phyloP scores from a whole-genome alignment of 1,139 yeast genomes.

The Debaryomycetaceae sp. region DNA sequence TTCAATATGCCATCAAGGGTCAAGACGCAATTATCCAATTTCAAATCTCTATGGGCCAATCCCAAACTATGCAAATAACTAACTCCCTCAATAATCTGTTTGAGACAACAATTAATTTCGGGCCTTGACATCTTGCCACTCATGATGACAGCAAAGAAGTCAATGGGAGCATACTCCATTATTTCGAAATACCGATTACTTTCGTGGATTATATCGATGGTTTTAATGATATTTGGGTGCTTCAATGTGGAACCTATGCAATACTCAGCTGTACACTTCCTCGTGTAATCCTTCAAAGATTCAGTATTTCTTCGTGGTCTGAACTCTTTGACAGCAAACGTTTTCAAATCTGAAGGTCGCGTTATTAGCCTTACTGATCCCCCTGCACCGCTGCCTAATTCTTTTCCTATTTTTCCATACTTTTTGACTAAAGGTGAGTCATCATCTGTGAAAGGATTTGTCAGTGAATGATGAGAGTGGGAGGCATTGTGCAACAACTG shows the following conservation, averaged over 20 bases:
- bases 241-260: slow-evolving; percentile 90
- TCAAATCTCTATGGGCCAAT: slow-evolving; percentile 91
- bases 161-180: slow-evolving; percentile 97
- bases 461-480: slow-evolving; percentile 20
- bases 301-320: slow-evolving; percentile 83
- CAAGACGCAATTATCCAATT: slow-evolving; percentile 91
- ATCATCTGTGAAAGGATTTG: slow-evolving; percentile 46
- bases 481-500: slow-evolving; percentile 42
- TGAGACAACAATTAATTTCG: slow-evolving; percentile 86
- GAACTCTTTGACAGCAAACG: slow-evolving; percentile 96
- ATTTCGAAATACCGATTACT: slow-evolving; percentile 85
- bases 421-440: slow-evolving; percentile 73
- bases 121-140: slow-evolving; percentile 84
- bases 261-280: slow-evolving; percentile 95
- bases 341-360: slow-evolving; percentile 74
- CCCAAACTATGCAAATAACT: slow-evolving; percentile 83
- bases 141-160: slow-evolving; percentile 97
- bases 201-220: slow-evolving; percentile 87
- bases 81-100: slow-evolving; percentile 83
- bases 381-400: slow-evolving; percentile 96
- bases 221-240: slow-evolving; percentile 89
- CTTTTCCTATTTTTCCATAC: slow-evolving; percentile 86
- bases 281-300: slow-evolving; percentile 82
- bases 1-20: slow-evolving; percentile 83
- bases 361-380: slow-evolving; percentile 88